Evolutionary conservation across 148 eudicot genomes (phyloP).

Genomic region (Heliosperma pusillum): DNA sequence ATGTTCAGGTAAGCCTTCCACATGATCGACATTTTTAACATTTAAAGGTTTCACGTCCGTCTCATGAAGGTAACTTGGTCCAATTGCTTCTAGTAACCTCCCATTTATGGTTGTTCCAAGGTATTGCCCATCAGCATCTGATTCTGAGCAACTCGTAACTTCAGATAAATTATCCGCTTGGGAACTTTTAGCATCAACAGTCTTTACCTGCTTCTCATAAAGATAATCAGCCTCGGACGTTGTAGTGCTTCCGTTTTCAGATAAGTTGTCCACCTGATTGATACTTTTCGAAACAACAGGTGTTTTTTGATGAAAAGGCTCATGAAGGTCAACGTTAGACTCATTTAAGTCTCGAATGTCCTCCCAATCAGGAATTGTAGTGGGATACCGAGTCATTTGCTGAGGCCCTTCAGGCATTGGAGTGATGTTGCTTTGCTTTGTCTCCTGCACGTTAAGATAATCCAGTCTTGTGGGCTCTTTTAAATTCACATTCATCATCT

Average conservation of each 20-base stretch:
- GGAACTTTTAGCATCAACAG: background rate
- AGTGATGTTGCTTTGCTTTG: too few species aligned
- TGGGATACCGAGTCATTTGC: background rate
- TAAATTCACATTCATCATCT: conserved; percentile 1
- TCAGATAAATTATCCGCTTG: conserved; percentile 16
- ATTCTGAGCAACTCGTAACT: background rate
- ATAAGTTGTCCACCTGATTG: background rate
- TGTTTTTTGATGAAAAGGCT: conserved; percentile 19
- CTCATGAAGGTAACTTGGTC: conserved; percentile 6
- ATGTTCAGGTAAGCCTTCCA: conserved; percentile 1
- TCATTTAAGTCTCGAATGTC: conserved; percentile 21
- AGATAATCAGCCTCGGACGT: background rate
- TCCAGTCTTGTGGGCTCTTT: background rate
- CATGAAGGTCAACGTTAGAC: conserved; percentile 27
- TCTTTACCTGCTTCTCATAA: conserved; percentile 7
- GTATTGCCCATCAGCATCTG: conserved; percentile 8
- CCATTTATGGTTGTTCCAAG: background rate
- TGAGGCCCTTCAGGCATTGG: too few species aligned
- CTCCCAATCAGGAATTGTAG: background rate
- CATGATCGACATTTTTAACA: background rate
- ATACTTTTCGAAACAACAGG: background rate
- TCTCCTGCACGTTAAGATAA: background rate
- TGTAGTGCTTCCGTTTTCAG: background rate
- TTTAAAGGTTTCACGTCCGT: background rate
- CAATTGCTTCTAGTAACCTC: conserved; percentile 22